Evolutionary conservation across 768 basidiomycete species (phyloP), one percentile per base, ranked within the genome.

Genomic region (Phallus indusiatus): DNA sequence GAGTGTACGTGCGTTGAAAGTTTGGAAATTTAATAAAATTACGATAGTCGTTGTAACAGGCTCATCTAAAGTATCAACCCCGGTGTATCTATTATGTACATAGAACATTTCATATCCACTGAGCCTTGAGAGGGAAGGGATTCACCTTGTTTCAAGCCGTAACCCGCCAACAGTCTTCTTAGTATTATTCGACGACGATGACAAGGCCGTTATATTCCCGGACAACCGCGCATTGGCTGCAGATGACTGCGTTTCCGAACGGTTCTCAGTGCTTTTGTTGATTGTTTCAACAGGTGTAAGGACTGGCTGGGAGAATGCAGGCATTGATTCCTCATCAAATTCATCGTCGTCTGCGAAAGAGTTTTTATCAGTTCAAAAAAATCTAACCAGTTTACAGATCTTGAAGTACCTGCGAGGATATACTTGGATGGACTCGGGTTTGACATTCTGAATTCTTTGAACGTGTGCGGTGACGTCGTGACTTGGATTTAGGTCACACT

Each of bases 31-130:
- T 28, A 53, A 18, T 18, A 35, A n/a, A 72, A 88, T 58, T 64
- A 94, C 94, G 61, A 98, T 94, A 0, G 94, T 98, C 34, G 80
- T 79, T 5, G 85, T 81, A 17, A 98, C 80, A 3, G 94, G 93
- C 69, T 98, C 94, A 66, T 97, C 94, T 34, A 98, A 78, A 0
- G 94, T 96, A 65, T 94, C 90, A 9, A 76, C 78, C 10, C 88
- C 89, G n/a, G 90, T 78, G 70, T 85, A 90, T 64, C 90, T 88
- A 60, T 8, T 53, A 47, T 9, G 24, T 55, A 33, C 42, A 21
- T 9, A 8, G 21, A 42, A 42, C 12, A 37, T 20, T 21, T 58
- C 14, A 52, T 22, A 16, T 57, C 3, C n/a, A 20, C 18, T 16
- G 36, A 10, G 34, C 1, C 54, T 17, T 36, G 14, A 35, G 54